Base-by-base conservation (phyloP, 352 stramenopile genomes). In the Pilasporangium apinafurcum region DNA sequence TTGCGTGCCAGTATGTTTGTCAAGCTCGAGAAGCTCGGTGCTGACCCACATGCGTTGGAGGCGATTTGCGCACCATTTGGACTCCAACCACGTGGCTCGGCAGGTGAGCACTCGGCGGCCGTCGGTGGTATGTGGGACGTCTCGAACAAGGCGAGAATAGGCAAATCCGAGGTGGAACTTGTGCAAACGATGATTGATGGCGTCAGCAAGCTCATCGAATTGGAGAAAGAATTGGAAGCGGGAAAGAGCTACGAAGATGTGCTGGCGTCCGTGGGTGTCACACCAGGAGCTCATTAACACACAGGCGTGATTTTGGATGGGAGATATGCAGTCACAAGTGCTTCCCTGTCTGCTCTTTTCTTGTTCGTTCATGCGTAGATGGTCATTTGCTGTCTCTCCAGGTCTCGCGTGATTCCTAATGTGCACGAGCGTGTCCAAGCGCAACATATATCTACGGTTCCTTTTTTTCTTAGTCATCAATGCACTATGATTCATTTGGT, bases 131-230 rank as follows among this genome's bases (percentile, higher is more conserved):
- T 97, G 42, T 97, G 89, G 63, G 92, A 97, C 44, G 81, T 98
- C 48, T 97, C 88, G 6, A 98, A 97, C 76, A 92, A 95, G 46
- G 86, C 95, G 36, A 69, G 89, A 35, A 86, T 98, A 44, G 92
- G 92, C 8, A 95, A 95, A 47, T 96, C 82, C 30, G 92, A 98
- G 56, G 88, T 97, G 4, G 79, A 97, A 56, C 72, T 97, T 18
- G 93, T 98, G 44, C 93, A 97, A 72, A 86, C 91, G 20, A 97
- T 98, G 89, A 96, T 98, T 42, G 84, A 97, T 52, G 92, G 92
- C 21, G 82, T 97, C 2, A 69, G 80, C 2, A 82, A 86, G 47
- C 68, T 98, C 48, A 96, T 98, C 51, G 73, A 92, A 36, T 60
- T 97, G 16, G 92, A 98, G 59, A 92, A 95, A 57, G 76, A 83